Conservation (phyloP, 441 rosid species). For the Manihot esculenta region DNA sequence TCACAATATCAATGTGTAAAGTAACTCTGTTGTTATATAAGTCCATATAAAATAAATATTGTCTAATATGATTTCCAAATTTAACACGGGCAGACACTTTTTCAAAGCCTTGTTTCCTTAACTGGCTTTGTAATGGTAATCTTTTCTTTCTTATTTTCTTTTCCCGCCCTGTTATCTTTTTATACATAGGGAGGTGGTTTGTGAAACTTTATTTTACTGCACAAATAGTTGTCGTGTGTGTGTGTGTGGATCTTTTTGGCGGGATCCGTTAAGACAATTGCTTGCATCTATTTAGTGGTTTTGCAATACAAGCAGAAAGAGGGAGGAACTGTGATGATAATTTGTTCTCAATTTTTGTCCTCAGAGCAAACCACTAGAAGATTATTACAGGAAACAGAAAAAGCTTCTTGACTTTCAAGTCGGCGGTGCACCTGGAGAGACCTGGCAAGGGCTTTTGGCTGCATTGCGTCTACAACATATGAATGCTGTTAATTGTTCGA, state of each 20-base stretch:
- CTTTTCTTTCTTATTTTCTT: too few relatives aligned
- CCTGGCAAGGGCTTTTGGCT: slow-evolving; percentile 51
- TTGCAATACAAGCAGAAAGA: neutral
- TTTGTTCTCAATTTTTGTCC: slow-evolving; percentile 2
- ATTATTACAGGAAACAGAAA: slow-evolving; percentile 42
- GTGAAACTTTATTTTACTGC: neutral
- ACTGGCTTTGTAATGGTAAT: too few relatives aligned
- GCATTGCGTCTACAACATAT: slow-evolving; percentile 42
- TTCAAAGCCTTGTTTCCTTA: too few relatives aligned
- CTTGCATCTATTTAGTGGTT: neutral
- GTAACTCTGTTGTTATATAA: too few relatives aligned
- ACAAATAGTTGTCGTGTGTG: neutral
- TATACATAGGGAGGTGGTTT: neutral
- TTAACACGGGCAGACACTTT: too few relatives aligned
- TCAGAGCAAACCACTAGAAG: slow-evolving; percentile 52
- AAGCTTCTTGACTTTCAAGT: slow-evolving; percentile 52
- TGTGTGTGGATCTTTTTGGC: neutral
- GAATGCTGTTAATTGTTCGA: slow-evolving; percentile 23
- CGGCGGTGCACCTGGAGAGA: slow-evolving; percentile 35
- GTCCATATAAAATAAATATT: too few relatives aligned
- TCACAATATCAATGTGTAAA: too few relatives aligned
- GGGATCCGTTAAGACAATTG: neutral
- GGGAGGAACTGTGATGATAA: neutral
- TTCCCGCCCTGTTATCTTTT: too few relatives aligned
- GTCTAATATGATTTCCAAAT: too few relatives aligned